Base-by-base conservation (phyloP, 352 stramenopile species). In the Phytophthora europaea region DNA sequence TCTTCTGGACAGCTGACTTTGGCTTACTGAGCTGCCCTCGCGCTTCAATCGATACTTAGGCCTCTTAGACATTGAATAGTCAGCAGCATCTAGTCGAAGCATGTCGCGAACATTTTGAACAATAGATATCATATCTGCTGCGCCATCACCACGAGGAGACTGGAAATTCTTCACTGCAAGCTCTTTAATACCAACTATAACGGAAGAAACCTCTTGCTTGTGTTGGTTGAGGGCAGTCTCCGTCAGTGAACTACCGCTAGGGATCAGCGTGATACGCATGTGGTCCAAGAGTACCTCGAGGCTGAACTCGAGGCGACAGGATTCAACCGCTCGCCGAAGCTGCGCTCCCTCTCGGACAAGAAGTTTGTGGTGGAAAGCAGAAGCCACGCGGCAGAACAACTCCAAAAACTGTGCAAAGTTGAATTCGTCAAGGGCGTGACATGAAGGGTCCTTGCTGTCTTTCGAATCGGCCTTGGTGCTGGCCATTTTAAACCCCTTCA, bases 381-480 rank as follows among this genome's bases (percentile, higher is more conserved):
- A 83, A 9, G 85, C 84, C 2, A 92, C 72, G 13, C 85, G 82
- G 22, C 82, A 91, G 47, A 94, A 84, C 3, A 92, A 61, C 53
- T 94, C 87, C 16, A 93, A 20, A 67, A 91, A 94, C 40, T 90
- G 82, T 3, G 80, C 73, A 64, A 91, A 93, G 47, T 76, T 71
- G 28, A 94, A 56, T 10, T 77, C 58, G 5, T 61, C 61, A 6
- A 34, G 22, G 16, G 18, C 23, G 16, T 9, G 6, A 34, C 6
- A 10, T 52, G 47, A 4, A 20, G 15, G 28, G 13, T 56, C 40
- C 13, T 38, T 72, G 59, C 28, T 50, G 6, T 50, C 15, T 52
- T 77, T 67, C 6, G 60, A 33, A 9, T 72, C 66, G 20, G 66
- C 33, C 26, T 67, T 72, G 15, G 18, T 15, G 7, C 20, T 33